Percentiles rank a stretch among this genome's conserved stretches.
Evolutionary conservation across 345 rosid species (phyloP).

Genomic region (Excoecaria cochinchinensis): DNA sequence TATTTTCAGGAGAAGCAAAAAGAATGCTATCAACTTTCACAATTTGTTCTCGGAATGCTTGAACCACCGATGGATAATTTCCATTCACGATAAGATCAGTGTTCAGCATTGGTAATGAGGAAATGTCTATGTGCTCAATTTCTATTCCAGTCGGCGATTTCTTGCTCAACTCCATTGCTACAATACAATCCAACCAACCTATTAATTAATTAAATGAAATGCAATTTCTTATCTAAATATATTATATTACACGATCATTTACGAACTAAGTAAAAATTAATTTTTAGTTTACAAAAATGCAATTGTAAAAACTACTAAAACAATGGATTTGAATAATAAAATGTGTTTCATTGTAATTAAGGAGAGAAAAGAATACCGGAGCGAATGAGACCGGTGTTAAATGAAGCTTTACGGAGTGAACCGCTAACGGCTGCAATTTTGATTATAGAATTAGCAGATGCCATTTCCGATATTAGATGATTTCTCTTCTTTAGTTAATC

Average conservation of each 20-base stretch:
- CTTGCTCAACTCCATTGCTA: slow-evolving; percentile 47
- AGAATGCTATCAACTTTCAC: slow-evolving; percentile 57
- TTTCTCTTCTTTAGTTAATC: no score
- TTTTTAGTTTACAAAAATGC: no score
- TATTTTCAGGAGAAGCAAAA: slow-evolving; percentile 88
- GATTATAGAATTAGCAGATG: slow-evolving; percentile 37
- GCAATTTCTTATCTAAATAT: no score
- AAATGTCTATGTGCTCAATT: slow-evolving; percentile 54
- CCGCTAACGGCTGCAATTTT: slow-evolving; percentile 78
- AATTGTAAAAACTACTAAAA: no score
- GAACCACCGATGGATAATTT: slow-evolving; percentile 52
- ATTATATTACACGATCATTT: no score
- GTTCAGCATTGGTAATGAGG: slow-evolving; percentile 62
- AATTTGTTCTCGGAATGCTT: slow-evolving; percentile 62
- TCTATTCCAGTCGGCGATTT: slow-evolving; percentile 42
- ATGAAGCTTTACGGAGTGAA: slow-evolving; percentile 34
- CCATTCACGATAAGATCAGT: slow-evolving; percentile 65
- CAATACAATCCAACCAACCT: slow-evolving; percentile 11
- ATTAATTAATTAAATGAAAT: no score
- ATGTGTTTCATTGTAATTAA: background rate
- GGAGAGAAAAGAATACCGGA: background rate
- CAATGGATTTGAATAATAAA: no score
- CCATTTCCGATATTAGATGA: no score
- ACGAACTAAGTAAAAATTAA: no score
- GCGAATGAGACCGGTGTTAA: no score